Base-by-base conservation (phyloP, 2,329 filamentous ascomycete species). In the Madurella fahalii region DNA sequence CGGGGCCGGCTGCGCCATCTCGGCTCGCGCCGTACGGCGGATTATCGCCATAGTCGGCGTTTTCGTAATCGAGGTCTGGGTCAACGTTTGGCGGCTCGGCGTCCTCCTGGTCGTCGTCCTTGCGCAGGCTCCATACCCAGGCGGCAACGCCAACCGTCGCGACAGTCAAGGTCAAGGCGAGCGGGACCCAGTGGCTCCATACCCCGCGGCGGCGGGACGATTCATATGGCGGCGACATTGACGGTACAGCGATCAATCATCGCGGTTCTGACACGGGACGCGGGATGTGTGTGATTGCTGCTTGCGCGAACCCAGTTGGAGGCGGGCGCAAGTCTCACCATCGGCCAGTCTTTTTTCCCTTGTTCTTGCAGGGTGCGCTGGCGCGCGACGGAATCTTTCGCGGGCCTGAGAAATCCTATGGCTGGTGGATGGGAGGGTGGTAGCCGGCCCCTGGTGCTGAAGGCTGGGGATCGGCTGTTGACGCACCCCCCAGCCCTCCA, bases 91-190 rank as follows among this genome's bases (percentile, higher is more conserved):
- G 74, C 50, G 79, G 77, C 58, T 84, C 79, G 54, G 84, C 81
- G 30, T 91, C 86, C 50, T 90, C 86, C 55, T 82, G 51, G 17
- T 63, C 58, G 13, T 60, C 61, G 61, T 89, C 86, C 66, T 80
- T 83, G 65, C 90, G 86, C 74, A 95, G 91, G 70, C 88, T 95
- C 91, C 91, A 96, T 57, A 92, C 84, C 93, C 93, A 97, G 54
- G 90, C 90, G 50, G 86, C 92, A 46, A 95, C 74, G 34, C 92
- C 91, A 52, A 89, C 85, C 18, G 92, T 90, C 57, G 93, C 93
- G 63, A 95, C 84, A 45, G 90, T 92, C 55, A 95, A 84, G 47
- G 92, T 96, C 61, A 96, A 73, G 61, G 85, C 86, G 53, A 97
- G 80, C 59, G 93, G 93, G 57, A 96, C 83, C 90, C 92, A 96